phyloP scores from a whole-genome alignment of 441 rosid genomes.

The Arabidopsis lyrata region DNA sequence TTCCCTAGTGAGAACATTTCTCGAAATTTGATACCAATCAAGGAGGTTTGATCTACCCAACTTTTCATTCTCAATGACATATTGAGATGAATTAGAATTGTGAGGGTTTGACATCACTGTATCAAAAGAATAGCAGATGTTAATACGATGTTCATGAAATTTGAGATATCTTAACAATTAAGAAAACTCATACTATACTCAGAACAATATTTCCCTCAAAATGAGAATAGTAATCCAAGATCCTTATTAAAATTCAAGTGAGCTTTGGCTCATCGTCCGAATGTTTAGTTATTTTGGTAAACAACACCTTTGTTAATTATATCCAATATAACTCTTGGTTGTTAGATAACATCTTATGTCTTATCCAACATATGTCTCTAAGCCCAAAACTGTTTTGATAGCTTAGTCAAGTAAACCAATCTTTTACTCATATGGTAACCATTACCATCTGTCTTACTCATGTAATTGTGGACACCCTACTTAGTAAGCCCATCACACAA shows the following conservation, averaged over 20 bases:
- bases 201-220: background rate
- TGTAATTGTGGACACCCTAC: too few relatives aligned
- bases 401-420: constrained; percentile 1
- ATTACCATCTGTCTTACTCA: background rate
- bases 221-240: background rate
- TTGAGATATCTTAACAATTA: background rate
- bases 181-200: background rate
- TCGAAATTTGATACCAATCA: background rate
- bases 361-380: background rate
- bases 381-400: constrained; percentile 12
- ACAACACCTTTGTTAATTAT: background rate
- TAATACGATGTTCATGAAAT: background rate
- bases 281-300: constrained; percentile 1
- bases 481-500: too few relatives aligned
- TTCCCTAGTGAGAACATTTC: background rate
- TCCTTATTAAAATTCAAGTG: constrained; percentile 7
- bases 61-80: background rate
- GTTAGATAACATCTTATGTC: constrained; percentile 1
- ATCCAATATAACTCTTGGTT: constrained; percentile 12
- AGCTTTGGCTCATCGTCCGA: constrained; percentile 8
- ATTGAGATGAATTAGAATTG: background rate
- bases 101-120: background rate
- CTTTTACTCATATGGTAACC: background rate
- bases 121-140: background rate
- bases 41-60: background rate